phyloP scores from a whole-genome alignment of 2,329 filamentous ascomycete genomes.

The Macrophomina phaseolina region DNA sequence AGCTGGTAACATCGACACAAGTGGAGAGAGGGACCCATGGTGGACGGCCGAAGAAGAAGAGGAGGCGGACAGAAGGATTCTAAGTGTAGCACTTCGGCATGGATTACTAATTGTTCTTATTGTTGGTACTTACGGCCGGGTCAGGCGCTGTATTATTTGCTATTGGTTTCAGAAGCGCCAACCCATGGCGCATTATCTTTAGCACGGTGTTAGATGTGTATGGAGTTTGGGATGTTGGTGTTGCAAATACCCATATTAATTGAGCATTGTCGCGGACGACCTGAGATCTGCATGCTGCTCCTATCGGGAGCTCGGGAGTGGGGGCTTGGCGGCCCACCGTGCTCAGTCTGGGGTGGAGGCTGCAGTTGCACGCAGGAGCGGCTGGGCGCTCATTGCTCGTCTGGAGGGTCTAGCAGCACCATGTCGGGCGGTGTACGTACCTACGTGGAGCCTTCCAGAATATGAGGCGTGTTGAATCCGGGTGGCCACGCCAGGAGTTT shows the following conservation, averaged over 20 bases:
- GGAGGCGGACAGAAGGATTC: constrained; percentile 43
- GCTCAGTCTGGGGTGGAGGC: neutral
- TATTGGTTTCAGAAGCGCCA: neutral
- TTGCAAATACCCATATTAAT: constrained; percentile 16
- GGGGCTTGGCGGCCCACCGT: neutral
- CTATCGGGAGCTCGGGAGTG: constrained; percentile 9
- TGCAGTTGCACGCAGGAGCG: neutral
- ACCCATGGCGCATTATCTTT: neutral
- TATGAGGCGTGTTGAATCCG: neutral
- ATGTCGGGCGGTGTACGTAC: neutral
- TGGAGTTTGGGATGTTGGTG: neutral
- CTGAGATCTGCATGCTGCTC: neutral
- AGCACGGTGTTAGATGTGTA: neutral
- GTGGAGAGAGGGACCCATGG: constrained; percentile 44
- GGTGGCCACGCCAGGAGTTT: neutral
- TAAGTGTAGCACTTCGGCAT: constrained; percentile 14
- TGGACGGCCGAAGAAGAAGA: constrained; percentile 41
- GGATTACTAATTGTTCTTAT: neutral
- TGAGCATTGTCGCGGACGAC: neutral
- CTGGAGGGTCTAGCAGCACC: neutral
- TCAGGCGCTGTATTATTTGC: neutral
- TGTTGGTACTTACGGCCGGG: too few relatives aligned
- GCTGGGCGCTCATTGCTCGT: neutral
- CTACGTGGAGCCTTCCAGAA: constrained; percentile 7
- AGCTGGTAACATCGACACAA: constrained; percentile 38